Percentiles rank a stretch among this genome's conserved stretches.
Conservation (phyloP, 2,329 filamentous ascomycete species). For the Clonostachys byssicola region DNA sequence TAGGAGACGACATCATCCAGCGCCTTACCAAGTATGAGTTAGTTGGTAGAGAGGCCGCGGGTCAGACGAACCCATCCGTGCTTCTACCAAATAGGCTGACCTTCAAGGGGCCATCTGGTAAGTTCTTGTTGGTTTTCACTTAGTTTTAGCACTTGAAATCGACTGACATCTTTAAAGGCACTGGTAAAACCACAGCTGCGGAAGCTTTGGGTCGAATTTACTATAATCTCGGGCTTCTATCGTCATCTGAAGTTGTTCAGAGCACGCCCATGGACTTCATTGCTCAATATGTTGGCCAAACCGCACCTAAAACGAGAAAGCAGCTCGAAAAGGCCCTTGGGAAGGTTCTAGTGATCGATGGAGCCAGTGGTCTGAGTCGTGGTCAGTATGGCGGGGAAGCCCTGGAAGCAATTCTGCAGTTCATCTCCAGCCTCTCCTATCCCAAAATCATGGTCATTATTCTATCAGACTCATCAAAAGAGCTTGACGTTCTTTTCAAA, state of each 20-base stretch:
- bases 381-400: constrained; percentile 54
- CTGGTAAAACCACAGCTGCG: constrained; percentile 70
- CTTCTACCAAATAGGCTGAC: no score
- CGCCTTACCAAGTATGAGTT: no score
- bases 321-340: constrained; percentile 59
- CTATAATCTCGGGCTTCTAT: constrained; percentile 69
- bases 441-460: constrained; percentile 59
- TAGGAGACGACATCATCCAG: no score
- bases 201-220: constrained; percentile 72
- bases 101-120: no score
- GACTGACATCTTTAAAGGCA: no score
- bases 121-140: no score
- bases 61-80: no score
- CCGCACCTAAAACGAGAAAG: constrained; percentile 57
- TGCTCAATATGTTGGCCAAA: constrained; percentile 67
- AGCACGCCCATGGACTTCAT: constrained; percentile 66
- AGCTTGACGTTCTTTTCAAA: constrained; percentile 59
- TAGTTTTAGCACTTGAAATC: no score
- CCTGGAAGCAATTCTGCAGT: constrained; percentile 47
- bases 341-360: constrained; percentile 66
- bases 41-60: no score
- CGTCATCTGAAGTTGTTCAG: constrained; percentile 55
- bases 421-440: constrained; percentile 50
- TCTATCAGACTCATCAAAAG: constrained; percentile 62
- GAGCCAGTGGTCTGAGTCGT: constrained; percentile 61